Conservation (phyloP, 768 basidiomycete genomes). For the Grammothele lineata region DNA sequence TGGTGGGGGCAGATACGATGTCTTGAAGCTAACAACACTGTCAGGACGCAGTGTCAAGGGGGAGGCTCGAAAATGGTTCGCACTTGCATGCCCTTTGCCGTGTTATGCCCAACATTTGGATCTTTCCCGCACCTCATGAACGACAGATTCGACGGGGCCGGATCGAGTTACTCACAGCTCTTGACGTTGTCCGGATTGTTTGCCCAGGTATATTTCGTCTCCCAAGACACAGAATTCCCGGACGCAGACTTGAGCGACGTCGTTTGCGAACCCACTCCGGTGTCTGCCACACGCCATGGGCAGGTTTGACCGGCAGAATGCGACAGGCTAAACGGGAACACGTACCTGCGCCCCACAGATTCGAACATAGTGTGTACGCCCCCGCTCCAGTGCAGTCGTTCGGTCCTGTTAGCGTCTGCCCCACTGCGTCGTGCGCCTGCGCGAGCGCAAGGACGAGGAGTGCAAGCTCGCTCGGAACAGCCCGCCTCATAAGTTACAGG, state of each 20-base stretch:
- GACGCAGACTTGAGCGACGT: slow-evolving; percentile 40
- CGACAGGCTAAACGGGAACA: too few species aligned
- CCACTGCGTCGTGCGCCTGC: background rate
- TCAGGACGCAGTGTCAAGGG: background rate
- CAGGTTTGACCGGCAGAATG: too few species aligned
- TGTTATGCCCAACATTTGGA: slow-evolving; percentile 44
- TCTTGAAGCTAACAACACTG: slow-evolving; percentile 35
- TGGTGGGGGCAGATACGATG: slow-evolving; percentile 42
- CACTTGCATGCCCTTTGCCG: slow-evolving; percentile 46
- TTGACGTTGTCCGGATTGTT: slow-evolving; percentile 48
- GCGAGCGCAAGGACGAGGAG: background rate
- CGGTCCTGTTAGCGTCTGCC: slow-evolving; percentile 3
- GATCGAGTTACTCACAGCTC: slow-evolving; percentile 32
- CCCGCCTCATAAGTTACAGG: slow-evolving; percentile 3
- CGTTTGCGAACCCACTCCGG: slow-evolving; percentile 45
- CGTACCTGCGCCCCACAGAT: slow-evolving; percentile 48
- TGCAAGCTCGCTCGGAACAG: background rate
- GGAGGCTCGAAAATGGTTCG: background rate
- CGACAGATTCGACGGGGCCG: too few species aligned
- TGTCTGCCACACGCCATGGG: slow-evolving; percentile 22
- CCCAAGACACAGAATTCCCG: slow-evolving; percentile 45
- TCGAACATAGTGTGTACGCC: slow-evolving; percentile 48
- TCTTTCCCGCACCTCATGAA: slow-evolving; percentile 23
- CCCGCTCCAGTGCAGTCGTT: slow-evolving; percentile 30
- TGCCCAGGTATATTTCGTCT: slow-evolving; percentile 50